A percentile compares a stretch with the other conserved stretches of the same genome.
Evolutionary conservation across 108 stramenopile species (phyloP).

Genomic region (Nitzschia sp.): DNA sequence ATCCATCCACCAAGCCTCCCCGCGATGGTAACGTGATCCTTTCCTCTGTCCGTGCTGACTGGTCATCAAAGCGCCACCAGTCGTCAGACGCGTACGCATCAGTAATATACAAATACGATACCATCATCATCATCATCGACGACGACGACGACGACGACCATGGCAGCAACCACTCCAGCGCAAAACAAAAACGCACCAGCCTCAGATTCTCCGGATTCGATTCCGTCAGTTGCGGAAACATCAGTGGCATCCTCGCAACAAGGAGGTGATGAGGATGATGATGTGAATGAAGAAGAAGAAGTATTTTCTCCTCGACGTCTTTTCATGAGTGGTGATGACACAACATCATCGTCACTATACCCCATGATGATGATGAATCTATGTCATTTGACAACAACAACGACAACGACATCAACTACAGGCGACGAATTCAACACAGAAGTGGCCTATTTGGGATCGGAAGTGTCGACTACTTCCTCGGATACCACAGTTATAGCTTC

Average conservation of each 20-base stretch:
- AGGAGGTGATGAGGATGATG: slow-evolving; percentile 12
- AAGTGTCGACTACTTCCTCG: slow-evolving; percentile 27
- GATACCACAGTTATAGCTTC: slow-evolving; percentile 29
- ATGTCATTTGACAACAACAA: background rate
- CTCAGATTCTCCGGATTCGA: slow-evolving; percentile 29
- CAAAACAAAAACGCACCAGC: too few species aligned
- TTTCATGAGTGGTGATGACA: slow-evolving; percentile 2
- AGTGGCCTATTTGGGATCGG: slow-evolving; percentile 3
- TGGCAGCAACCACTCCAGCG: too few species aligned
- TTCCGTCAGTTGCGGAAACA: slow-evolving; percentile 23
- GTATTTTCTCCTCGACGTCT: slow-evolving; percentile 11
- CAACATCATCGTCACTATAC: background rate
- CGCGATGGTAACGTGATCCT: too few species aligned
- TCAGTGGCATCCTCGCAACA: slow-evolving; percentile 26
- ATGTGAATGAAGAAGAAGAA: background rate
- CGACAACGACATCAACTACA: background rate
- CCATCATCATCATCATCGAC: too few species aligned
- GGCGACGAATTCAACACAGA: background rate
- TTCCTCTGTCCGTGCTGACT: too few species aligned
- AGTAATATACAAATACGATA: too few species aligned
- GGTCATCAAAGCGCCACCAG: too few species aligned
- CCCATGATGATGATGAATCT: background rate
- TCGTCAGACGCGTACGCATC: too few species aligned
- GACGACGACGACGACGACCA: too few species aligned
- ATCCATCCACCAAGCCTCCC: too few species aligned